These are phyloP conservation scores for Dryas integrifolia DNA, from an alignment of 331 rosid genomes.

Conservation along the genomic window DNA sequence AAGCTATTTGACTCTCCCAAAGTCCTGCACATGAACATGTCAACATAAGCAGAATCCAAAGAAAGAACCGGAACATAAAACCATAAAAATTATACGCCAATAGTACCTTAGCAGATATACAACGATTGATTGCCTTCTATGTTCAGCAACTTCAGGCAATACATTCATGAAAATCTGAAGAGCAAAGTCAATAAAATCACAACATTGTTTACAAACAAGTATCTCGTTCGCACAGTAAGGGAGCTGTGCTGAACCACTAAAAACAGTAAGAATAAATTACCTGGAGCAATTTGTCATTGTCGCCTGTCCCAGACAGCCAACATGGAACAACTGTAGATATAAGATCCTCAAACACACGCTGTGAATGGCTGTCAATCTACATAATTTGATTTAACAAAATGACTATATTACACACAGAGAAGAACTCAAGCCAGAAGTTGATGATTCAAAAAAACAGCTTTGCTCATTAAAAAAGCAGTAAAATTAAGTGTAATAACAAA, in stretches of 20 bases:
- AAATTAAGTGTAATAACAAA: constrained; percentile 29
- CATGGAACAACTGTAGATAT: constrained; percentile 79
- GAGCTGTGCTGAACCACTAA: constrained; percentile 8
- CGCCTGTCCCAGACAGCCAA: constrained; percentile 71
- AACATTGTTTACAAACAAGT: constrained; percentile 18
- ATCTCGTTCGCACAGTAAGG: neutral
- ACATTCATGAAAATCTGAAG: constrained; percentile 61
- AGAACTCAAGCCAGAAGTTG: constrained; percentile 1
- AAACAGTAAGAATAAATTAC: constrained; percentile 38
- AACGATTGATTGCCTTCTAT: constrained; percentile 63
- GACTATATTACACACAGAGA: neutral
- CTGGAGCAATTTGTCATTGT: constrained; percentile 63
- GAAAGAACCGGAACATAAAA: neutral
- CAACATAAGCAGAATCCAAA: constrained; percentile 13
- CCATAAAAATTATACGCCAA: neutral
- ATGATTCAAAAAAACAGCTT: neutral
- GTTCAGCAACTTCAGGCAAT: constrained; percentile 78
- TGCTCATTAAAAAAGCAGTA: neutral
- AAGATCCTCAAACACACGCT: constrained; percentile 74
- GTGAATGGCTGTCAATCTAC: constrained; percentile 78
- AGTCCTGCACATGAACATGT: constrained; percentile 51
- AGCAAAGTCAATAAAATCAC: constrained; percentile 24
- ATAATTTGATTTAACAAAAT: constrained; percentile 16
- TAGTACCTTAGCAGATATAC: constrained; percentile 64
- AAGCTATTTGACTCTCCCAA: constrained; percentile 76